A percentile compares a stretch with the other conserved stretches of the same genome.
phyloP scores from a whole-genome alignment of 1,139 yeast species.

The Meyerozyma smithsonii region DNA sequence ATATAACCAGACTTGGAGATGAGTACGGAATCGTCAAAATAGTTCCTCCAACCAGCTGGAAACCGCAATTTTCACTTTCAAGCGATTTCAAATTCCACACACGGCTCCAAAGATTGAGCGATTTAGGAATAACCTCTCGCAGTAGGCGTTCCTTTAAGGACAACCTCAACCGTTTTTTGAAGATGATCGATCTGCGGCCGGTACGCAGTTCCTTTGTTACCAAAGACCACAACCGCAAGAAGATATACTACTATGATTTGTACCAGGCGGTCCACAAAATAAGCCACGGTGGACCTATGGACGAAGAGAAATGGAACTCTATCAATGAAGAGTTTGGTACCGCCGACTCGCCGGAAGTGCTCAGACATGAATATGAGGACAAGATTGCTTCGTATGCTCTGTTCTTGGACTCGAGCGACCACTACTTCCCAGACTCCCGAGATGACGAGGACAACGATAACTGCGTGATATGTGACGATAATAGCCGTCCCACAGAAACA shows the following conservation, averaged over 20 bases:
- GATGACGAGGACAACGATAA: constrained; percentile 28
- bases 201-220: constrained; percentile 9
- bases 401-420: constrained; percentile 27
- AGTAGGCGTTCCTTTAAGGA: constrained; percentile 57
- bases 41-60: constrained; percentile 57
- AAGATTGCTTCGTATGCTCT: constrained; percentile 42
- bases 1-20: constrained; percentile 48
- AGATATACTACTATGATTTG: constrained; percentile 50
- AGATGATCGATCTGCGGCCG: constrained; percentile 37
- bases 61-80: constrained; percentile 47
- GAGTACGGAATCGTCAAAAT: constrained; percentile 62
- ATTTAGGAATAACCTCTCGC: constrained; percentile 58
- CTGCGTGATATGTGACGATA: constrained; percentile 52
- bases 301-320: constrained; percentile 26
- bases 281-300: constrained; percentile 21
- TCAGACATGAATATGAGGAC: constrained; percentile 29
- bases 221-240: constrained; percentile 4
- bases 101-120: constrained; percentile 58
- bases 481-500: constrained; percentile 46
- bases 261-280: constrained; percentile 39
- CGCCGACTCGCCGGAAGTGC: constrained; percentile 12
- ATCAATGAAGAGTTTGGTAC: constrained; percentile 27
- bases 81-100: constrained; percentile 58
- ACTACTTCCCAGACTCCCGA: constrained; percentile 15
- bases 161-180: constrained; percentile 53